Conservation (phyloP, 345 rosid species). For the Lepidium africanum region DNA sequence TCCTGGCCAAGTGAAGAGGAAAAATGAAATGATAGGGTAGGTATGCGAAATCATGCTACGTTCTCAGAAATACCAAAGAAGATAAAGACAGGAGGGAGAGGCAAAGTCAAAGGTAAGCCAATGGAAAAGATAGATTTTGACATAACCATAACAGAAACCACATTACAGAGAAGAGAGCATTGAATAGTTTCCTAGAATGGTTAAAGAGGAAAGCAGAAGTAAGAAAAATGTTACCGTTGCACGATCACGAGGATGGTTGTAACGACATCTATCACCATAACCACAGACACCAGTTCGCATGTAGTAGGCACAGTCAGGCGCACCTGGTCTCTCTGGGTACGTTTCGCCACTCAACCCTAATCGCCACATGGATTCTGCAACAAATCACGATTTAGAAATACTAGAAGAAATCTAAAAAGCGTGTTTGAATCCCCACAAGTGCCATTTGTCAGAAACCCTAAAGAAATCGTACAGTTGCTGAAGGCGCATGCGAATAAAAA, state of each 20-base stretch:
- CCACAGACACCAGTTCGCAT: constrained; percentile 92
- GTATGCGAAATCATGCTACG: neutral
- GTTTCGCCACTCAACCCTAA: constrained; percentile 44
- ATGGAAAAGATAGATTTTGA: neutral
- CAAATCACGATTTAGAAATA: constrained; percentile 2
- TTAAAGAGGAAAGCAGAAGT: neutral
- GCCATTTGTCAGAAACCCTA: constrained; percentile 32
- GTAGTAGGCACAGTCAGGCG: constrained; percentile 88
- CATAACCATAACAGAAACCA: neutral
- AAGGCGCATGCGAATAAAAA: constrained; percentile 19
- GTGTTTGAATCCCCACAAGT: neutral
- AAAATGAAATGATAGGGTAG: neutral
- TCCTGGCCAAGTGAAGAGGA: neutral
- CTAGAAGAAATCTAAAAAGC: constrained; percentile 14
- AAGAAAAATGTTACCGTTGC: constrained; percentile 40
- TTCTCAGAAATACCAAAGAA: neutral
- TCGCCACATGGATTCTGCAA: constrained; percentile 79
- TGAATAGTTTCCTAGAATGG: neutral
- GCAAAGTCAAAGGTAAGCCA: neutral
- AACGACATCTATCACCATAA: constrained; percentile 76
- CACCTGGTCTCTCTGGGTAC: constrained; percentile 76
- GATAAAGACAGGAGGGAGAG: neutral
- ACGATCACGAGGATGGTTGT: constrained; percentile 93
- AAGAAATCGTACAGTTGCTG: neutral
- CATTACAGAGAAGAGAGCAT: constrained; percentile 4